Evolutionary conservation across 495 filamentous ascomycete genomes (phyloP).

Genomic region (Xylaria castorea): DNA sequence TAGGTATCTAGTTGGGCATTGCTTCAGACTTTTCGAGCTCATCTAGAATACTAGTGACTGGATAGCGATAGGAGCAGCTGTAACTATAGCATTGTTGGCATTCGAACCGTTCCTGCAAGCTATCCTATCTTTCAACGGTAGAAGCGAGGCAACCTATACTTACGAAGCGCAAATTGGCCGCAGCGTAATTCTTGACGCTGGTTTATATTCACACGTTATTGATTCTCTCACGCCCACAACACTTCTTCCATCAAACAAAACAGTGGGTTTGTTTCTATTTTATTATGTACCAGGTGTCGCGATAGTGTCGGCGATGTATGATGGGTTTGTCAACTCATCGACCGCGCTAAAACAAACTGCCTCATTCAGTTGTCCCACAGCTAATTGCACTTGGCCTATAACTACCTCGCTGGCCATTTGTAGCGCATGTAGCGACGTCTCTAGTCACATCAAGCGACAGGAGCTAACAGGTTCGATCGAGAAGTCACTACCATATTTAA

Average conservation of each 20-base stretch:
- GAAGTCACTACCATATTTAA: too few species aligned
- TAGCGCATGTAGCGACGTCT: background rate
- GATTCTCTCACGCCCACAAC: too few species aligned
- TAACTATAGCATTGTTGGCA: background rate
- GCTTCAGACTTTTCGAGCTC: too few species aligned
- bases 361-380: background rate
- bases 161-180: background rate
- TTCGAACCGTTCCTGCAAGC: slow-evolving; percentile 4
- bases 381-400: background rate
- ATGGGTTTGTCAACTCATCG: background rate
- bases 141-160: background rate
- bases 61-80: background rate
- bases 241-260: background rate
- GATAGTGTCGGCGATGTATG: background rate
- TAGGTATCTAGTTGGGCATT: too few species aligned
- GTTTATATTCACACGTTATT: background rate
- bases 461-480: too few species aligned
- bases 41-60: background rate
- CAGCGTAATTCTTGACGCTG: background rate
- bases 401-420: background rate
- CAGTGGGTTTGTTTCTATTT: background rate
- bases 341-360: background rate
- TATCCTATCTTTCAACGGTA: background rate
- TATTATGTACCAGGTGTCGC: background rate
- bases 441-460: background rate